Conservation (phyloP, 306 rosid genomes). For the Medicago truncatula region DNA sequence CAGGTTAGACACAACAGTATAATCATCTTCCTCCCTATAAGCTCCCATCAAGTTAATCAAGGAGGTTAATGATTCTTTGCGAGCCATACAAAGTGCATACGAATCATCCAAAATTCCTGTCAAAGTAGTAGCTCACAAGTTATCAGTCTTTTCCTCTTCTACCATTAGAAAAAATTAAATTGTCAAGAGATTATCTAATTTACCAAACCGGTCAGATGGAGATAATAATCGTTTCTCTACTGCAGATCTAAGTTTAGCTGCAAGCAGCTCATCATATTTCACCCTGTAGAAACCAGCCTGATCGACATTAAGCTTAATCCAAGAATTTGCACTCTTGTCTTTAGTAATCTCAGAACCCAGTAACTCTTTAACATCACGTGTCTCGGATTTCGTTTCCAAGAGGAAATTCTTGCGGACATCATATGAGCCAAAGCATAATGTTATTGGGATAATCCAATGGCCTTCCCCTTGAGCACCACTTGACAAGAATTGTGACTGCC, state of each 20-base stretch:
- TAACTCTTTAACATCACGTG: slow-evolving; percentile 60
- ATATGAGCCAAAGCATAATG: slow-evolving; percentile 76
- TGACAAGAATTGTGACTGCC: slow-evolving; percentile 82
- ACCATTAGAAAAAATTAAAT: slow-evolving; percentile 8
- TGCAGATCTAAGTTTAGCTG: slow-evolving; percentile 76
- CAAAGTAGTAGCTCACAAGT: slow-evolving; percentile 38
- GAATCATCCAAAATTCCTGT: slow-evolving; percentile 91
- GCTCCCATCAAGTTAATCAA: slow-evolving; percentile 83
- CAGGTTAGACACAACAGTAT: slow-evolving; percentile 82
- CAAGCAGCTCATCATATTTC: slow-evolving; percentile 80
- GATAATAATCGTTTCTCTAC: slow-evolving; percentile 70
- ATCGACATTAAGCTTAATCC: slow-evolving; percentile 92
- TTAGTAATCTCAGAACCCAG: slow-evolving; percentile 41
- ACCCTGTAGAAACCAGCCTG: slow-evolving; percentile 97
- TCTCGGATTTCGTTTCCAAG: slow-evolving; percentile 63
- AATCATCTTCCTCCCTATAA: slow-evolving; percentile 82
- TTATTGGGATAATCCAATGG: slow-evolving; percentile 86
- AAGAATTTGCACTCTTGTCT: slow-evolving; percentile 45
- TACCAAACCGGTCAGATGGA: slow-evolving; percentile 88
- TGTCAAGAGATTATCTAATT: slow-evolving; percentile 34
- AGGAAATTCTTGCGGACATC: slow-evolving; percentile 71
- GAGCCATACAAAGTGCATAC: slow-evolving; percentile 82
- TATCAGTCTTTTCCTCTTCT: slow-evolving; percentile 33
- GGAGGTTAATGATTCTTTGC: slow-evolving; percentile 69
- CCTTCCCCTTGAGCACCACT: slow-evolving; percentile 85